phyloP scores from a whole-genome alignment of 495 filamentous ascomycete genomes.

The Aspergillus carlsbadensis region DNA sequence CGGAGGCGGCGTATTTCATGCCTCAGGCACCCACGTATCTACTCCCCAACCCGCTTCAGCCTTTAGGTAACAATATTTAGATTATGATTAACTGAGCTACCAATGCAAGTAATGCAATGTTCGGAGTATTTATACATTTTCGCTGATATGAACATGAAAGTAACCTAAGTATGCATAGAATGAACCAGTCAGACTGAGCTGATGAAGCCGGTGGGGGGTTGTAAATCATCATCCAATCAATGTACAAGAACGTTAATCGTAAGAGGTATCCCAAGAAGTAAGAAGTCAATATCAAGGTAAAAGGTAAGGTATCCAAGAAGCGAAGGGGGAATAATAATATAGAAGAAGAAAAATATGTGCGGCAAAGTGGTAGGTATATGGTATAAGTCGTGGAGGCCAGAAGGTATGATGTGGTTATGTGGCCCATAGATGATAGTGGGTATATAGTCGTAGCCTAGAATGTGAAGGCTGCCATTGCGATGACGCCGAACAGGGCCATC shows the following conservation, averaged over 20 bases:
- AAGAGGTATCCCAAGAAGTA: slow-evolving; percentile 26
- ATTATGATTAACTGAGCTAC: too few relatives aligned
- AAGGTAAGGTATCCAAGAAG: slow-evolving; percentile 13
- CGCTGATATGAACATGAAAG: neutral
- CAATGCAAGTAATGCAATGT: neutral
- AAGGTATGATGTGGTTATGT: neutral
- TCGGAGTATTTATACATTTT: neutral
- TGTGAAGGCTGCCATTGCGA: slow-evolving; percentile 10
- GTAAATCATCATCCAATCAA: slow-evolving; percentile 20
- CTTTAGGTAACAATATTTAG: too few relatives aligned
- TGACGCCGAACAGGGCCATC: slow-evolving; percentile 10
- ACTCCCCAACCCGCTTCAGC: too few relatives aligned
- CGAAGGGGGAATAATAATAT: slow-evolving; percentile 18
- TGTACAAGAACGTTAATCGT: slow-evolving; percentile 19
- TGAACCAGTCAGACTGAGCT: slow-evolving; percentile 9
- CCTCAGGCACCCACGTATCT: too few relatives aligned
- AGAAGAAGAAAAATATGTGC: slow-evolving; percentile 16
- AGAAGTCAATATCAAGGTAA: slow-evolving; percentile 10
- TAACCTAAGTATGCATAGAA: slow-evolving; percentile 7
- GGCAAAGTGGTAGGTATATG: neutral
- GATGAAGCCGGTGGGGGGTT: slow-evolving; percentile 1
- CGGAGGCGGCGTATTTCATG: too few relatives aligned
- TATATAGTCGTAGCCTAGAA: neutral
- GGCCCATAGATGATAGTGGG: neutral
- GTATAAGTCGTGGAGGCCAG: neutral